Base-by-base conservation (phyloP, 441 rosid species). In the Daphne laureola region DNA sequence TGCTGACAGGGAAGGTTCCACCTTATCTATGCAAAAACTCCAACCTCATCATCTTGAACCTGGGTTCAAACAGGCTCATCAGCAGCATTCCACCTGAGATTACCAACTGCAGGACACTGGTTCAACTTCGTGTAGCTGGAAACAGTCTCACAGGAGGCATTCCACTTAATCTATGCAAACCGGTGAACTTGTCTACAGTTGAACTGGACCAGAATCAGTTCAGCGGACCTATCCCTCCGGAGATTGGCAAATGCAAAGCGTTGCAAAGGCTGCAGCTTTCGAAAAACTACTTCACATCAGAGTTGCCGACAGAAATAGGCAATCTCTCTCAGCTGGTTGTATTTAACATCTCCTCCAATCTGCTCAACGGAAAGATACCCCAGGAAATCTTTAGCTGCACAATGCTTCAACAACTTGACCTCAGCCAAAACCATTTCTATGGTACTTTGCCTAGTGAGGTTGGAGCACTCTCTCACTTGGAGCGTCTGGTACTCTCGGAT, bases 371-470 rank as follows among this genome's bases (percentile, higher is more conserved):
- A 68, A 57, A 11, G 56, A 70, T 93, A 40, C 96, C 96, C n/a
- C 58, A 60, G 13, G 90, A 79, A 57, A 78, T 90, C 43, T 81
- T 85, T 44, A 72, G 66, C 50, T 89, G 95, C 79, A 73, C 51
- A 68, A 77, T 75, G 89, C 95, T 93, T 68, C 95, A 89, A 66
- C 68, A 92, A 35, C 90, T 93, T 48, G 98, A 89, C 68, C 75
- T 93, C 65, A 89, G 90, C 71, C 62, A 67, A 55, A 93, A 93
- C 69, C 68, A 47, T 27, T 84, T 93, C 49, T 50, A 49, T 4
- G 96, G 92, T 14, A 54, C 67, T 62, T 70, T 93, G 46, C 90
- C 93, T 9, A 65, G 53, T 17, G 78, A 78, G 57, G 66, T 87
- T 4, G 92, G 96, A 57, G 66, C 61, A 43, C 83, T 93, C 54